phyloP scores from a whole-genome alignment of 805 yeast species.

The Barnettozyma populi region DNA sequence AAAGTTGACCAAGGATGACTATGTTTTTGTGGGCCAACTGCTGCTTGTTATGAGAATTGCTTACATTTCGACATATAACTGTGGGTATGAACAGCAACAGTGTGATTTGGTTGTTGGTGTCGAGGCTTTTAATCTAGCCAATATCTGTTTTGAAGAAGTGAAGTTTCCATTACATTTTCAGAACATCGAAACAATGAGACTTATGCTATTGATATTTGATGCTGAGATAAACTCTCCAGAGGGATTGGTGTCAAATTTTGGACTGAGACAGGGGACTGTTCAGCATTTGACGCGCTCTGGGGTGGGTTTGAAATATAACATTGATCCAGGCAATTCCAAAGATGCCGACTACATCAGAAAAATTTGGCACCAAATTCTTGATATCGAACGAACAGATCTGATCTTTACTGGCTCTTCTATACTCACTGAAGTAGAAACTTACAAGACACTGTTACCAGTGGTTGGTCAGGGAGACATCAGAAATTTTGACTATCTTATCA shows the following conservation, averaged over 20 bases:
- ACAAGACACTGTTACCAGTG: conserved; percentile 1
- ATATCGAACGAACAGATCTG: conserved; percentile 6
- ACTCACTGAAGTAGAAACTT: conserved; percentile 4
- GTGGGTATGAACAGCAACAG: conserved; percentile 12
- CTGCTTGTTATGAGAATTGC: conserved; percentile 15
- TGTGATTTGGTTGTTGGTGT: conserved; percentile 1
- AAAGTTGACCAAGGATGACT: conserved; percentile 3
- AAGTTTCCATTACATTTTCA: conserved; percentile 7
- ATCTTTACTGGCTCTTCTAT: conserved; percentile 6
- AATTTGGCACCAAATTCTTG: conserved; percentile 9
- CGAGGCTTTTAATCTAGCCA: conserved; percentile 8
- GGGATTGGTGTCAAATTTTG: background rate
- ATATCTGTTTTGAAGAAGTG: conserved; percentile 7
- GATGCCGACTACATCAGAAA: conserved; percentile 4
- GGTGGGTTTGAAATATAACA: conserved; percentile 5
- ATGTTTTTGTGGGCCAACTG: conserved; percentile 15
- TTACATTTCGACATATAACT: conserved; percentile 15
- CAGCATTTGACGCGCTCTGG: conserved; percentile 1
- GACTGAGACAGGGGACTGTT: conserved; percentile 4
- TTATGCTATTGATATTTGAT: conserved; percentile 4
- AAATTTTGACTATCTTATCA: background rate
- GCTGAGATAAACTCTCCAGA: conserved; percentile 4
- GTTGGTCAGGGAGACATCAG: background rate
- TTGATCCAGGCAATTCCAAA: conserved; percentile 3
- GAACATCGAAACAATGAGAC: conserved; percentile 5